These are phyloP conservation scores for Fusarium sp. DNA, from an alignment of 2,329 filamentous ascomycete genomes.

Conservation along the genomic window DNA sequence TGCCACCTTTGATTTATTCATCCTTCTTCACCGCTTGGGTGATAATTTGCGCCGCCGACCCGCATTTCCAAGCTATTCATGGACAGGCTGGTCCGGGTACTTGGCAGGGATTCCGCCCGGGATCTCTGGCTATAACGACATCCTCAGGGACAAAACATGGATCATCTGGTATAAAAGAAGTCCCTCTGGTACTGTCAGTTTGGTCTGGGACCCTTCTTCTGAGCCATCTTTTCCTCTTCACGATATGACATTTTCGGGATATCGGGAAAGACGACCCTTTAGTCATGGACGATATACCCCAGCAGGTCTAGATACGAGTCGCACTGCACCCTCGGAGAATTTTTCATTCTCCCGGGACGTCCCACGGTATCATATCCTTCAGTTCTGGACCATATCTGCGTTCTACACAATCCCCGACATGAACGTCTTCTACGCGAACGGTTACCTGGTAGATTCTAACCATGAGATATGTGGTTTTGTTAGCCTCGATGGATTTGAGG, in stretches of 20 bases:
- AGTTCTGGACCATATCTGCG: slow-evolving; percentile 26
- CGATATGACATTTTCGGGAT: not conserved
- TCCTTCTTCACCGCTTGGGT: not conserved
- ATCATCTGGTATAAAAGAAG: slow-evolving; percentile 27
- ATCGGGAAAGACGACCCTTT: not conserved
- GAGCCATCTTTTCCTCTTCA: not conserved
- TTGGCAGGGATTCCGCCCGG: too few relatives aligned
- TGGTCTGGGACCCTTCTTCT: slow-evolving; percentile 11
- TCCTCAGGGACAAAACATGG: slow-evolving; percentile 5
- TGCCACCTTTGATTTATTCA: slow-evolving; percentile 1
- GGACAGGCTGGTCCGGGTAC: slow-evolving; percentile 16
- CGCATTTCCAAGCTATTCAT: slow-evolving; percentile 24
- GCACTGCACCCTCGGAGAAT: not conserved
- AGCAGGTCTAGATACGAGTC: not conserved
- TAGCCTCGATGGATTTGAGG: slow-evolving; percentile 10
- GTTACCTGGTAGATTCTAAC: not conserved
- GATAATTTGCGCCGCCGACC: not conserved
- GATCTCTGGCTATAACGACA: not conserved
- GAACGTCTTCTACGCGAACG: not conserved
- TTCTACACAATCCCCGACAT: not conserved
- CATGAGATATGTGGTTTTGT: not conserved
- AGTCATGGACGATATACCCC: not conserved
- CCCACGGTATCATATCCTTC: slow-evolving; percentile 6
- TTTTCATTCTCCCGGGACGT: not conserved
- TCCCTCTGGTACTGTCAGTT: not conserved